phyloP scores from a whole-genome alignment of 192 early-diverging fungal species.

The Chytriomyces hyalinus region DNA sequence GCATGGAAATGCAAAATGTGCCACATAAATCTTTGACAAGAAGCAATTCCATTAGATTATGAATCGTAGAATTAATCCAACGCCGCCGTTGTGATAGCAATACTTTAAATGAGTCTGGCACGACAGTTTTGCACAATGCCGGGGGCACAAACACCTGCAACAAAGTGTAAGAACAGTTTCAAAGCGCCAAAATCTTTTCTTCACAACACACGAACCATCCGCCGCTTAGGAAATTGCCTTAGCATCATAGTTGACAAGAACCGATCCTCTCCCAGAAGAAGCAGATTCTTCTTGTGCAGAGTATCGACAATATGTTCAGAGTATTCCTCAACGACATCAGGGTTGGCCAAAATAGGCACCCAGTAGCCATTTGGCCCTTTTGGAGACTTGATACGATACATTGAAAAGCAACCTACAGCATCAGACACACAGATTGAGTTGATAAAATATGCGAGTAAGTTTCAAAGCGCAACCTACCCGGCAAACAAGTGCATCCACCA shows the following conservation, averaged over 20 bases:
- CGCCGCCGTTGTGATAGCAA: constrained; percentile 87
- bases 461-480: constrained; percentile 82
- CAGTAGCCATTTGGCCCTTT: constrained; percentile 45
- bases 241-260: constrained; percentile 94
- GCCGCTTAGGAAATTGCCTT: constrained; percentile 88
- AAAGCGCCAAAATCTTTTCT: constrained; percentile 54
- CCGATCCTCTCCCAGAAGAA: constrained; percentile 93
- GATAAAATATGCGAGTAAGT: constrained; percentile 33
- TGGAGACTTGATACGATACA: constrained; percentile 89
- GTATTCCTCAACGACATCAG: constrained; percentile 76
- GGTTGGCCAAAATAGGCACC: constrained; percentile 87
- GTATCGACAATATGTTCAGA: constrained; percentile 63
- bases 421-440: background rate
- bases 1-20: constrained; percentile 96
- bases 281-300: constrained; percentile 92
- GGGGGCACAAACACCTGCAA: constrained; percentile 76
- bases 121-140: constrained; percentile 91
- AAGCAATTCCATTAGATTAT: constrained; percentile 91
- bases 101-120: constrained; percentile 85
- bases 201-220: constrained; percentile 58
- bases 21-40: constrained; percentile 93
- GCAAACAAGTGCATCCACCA: constrained; percentile 96
- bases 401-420: constrained; percentile 85
- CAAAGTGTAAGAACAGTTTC: background rate
- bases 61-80: constrained; percentile 98